Conservation (phyloP, 768 basidiomycete genomes). For the Psilocybe tampanensis region DNA sequence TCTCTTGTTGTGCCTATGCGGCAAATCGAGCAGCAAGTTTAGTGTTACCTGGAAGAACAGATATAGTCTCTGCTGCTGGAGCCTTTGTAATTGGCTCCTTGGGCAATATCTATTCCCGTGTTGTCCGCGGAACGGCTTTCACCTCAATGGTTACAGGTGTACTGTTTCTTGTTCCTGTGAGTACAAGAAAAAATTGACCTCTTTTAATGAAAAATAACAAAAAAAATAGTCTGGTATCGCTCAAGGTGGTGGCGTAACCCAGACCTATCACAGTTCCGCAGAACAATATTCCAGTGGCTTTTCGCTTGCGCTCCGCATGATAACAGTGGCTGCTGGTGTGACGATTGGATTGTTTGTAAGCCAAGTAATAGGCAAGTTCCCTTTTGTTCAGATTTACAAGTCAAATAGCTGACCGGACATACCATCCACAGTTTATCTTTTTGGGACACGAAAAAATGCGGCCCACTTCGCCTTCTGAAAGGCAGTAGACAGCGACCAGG, state of each 20-base stretch:
- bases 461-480: slow-evolving; percentile 75
- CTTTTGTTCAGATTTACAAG: neutral
- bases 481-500: no score
- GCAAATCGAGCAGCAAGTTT: slow-evolving; percentile 67
- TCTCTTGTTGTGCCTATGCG: slow-evolving; percentile 75
- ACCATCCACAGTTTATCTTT: slow-evolving; percentile 56
- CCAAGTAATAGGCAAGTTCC: slow-evolving; percentile 57
- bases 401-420: neutral
- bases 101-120: slow-evolving; percentile 80
- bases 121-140: slow-evolving; percentile 80
- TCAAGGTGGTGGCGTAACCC: slow-evolving; percentile 69
- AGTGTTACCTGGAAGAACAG: slow-evolving; percentile 65
- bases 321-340: slow-evolving; percentile 82
- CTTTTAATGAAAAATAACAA: slow-evolving; percentile 11
- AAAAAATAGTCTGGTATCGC: slow-evolving; percentile 67
- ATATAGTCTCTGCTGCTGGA: slow-evolving; percentile 78
- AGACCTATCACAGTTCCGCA: slow-evolving; percentile 59
- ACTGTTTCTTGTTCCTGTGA: slow-evolving; percentile 85
- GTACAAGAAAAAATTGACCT: slow-evolving; percentile 26
- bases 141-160: slow-evolving; percentile 94
- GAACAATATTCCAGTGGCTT: slow-evolving; percentile 79
- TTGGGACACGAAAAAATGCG: slow-evolving; percentile 72
- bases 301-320: slow-evolving; percentile 80
- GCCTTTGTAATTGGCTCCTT: slow-evolving; percentile 79
- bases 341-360: slow-evolving; percentile 85